Conservation (phyloP, 83 land plant species). For the Picea engelmannii region DNA sequence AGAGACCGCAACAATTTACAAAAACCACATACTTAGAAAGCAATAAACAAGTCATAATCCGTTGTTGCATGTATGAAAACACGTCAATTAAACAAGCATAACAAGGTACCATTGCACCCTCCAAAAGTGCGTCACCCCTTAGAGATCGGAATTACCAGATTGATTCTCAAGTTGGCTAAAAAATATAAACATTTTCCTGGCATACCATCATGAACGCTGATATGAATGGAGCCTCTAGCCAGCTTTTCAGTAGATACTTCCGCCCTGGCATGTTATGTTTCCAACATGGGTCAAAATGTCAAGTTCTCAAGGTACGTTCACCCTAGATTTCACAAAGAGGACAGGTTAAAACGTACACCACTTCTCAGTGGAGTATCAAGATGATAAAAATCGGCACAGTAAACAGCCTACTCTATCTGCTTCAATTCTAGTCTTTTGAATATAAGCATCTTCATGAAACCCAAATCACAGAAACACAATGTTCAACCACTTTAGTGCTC, state of each 20-base stretch:
- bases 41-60: background rate
- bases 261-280: background rate
- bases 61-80: background rate
- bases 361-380: constrained; percentile 2
- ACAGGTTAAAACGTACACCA: constrained; percentile 10
- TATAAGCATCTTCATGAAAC: no score
- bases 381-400: background rate
- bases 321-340: constrained; percentile 10
- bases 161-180: constrained; percentile 8
- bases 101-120: background rate
- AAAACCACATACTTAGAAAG: no score
- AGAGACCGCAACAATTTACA: no score
- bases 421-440: background rate
- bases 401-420: background rate
- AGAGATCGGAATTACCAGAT: background rate
- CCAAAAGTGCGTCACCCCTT: background rate
- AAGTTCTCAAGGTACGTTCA: constrained; percentile 10
- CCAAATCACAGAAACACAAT: no score
- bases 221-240: constrained; percentile 13
- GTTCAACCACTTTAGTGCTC: no score
- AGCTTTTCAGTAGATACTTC: constrained; percentile 11
- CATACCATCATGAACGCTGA: constrained; percentile 24
- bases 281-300: constrained; percentile 3
- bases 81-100: background rate
- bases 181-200: constrained; percentile 12